phyloP scores from a whole-genome alignment of 2,329 filamentous ascomycete species.

The Fusarium domesticum region DNA sequence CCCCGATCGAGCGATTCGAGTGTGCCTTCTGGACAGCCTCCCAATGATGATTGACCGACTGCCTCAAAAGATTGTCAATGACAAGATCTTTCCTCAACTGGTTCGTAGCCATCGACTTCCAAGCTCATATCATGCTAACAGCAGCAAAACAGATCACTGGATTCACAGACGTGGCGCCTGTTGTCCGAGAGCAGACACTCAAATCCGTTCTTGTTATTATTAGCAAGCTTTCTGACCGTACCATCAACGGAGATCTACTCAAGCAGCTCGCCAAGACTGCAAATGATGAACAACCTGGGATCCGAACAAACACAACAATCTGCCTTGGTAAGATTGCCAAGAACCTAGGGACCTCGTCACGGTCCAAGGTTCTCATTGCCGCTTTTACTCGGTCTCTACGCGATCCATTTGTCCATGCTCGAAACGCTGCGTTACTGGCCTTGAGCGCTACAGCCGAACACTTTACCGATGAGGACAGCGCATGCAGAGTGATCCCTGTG shows the following conservation, averaged over 20 bases:
- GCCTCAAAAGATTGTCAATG: constrained; percentile 83
- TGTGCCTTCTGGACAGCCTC: constrained; percentile 85
- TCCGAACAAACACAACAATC: constrained; percentile 96
- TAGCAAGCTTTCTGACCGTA: constrained; percentile 83
- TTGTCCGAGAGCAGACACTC: constrained; percentile 92
- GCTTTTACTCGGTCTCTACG: constrained; percentile 86
- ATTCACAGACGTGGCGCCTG: constrained; percentile 85
- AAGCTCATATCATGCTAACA: constrained; percentile 24
- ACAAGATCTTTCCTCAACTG: constrained; percentile 95
- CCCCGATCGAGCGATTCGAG: constrained; percentile 86
- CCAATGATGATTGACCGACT: constrained; percentile 89
- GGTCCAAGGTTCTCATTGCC: constrained; percentile 87
- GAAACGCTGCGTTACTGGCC: constrained; percentile 85
- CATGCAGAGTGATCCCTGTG: constrained; percentile 75
- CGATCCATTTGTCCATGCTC: constrained; percentile 91
- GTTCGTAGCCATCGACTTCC: constrained; percentile 43
- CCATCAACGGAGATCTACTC: constrained; percentile 88
- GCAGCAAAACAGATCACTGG: constrained; percentile 66
- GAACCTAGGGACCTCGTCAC: constrained; percentile 72
- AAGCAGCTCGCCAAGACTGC: constrained; percentile 91
- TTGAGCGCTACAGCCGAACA: constrained; percentile 80
- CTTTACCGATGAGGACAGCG: constrained; percentile 88
- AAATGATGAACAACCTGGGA: constrained; percentile 96
- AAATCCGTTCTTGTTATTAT: constrained; percentile 90
- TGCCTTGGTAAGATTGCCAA: constrained; percentile 95